Evolutionary conservation across 2,329 filamentous ascomycete species (phyloP), one percentile per base, ranked within the genome.

Genomic region (Penicillium sp.): DNA sequence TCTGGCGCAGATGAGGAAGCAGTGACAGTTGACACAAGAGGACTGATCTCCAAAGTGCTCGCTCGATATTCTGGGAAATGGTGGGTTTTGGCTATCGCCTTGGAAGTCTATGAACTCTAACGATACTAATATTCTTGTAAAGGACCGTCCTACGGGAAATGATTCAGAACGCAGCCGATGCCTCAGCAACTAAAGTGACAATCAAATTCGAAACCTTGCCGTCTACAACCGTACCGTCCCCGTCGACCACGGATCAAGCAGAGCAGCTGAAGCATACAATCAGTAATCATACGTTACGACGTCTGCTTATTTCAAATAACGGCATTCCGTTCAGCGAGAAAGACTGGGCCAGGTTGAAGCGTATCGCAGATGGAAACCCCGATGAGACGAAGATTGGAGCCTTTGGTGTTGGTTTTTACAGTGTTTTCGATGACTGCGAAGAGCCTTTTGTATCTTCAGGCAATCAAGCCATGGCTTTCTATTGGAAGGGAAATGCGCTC

Each of bases 331-430:
- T 98, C 57, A 84, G 80, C 35, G 77, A 84, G 54, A 93, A 88
- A 12, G 92, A 98, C 65, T 98, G 92, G 92, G 80, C 81, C 30
- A 78, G 92, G 37, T 63, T 98, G 48, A 96, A 96, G 72, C 81
- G 90, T 44, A 98, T 98, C 47, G 93, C 92, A n/a, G 92, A 98
- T 63, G 93, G 92, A 31, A 98, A 98, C 58, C 92, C 92, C 0
- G 92, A 98, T 62, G 92, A 98, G 68, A 96, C 89, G 31, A 98
- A 98, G 71, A 98, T 98, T 55, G 92, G 92, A 37, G 93, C 92
- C 3, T 98, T 98, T 61, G 92, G 92, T 50, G 92, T 98, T 20
- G 92, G 92, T 2, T 98, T 98, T 69, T 98, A 98, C 73, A 94
- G 86, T 61, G 90, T 96, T 26, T 98, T 98, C 62, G 86, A 92